Percentiles rank a stretch among this genome's conserved stretches.
Conservation (phyloP, 345 rosid species). For the Syzygium grande region DNA sequence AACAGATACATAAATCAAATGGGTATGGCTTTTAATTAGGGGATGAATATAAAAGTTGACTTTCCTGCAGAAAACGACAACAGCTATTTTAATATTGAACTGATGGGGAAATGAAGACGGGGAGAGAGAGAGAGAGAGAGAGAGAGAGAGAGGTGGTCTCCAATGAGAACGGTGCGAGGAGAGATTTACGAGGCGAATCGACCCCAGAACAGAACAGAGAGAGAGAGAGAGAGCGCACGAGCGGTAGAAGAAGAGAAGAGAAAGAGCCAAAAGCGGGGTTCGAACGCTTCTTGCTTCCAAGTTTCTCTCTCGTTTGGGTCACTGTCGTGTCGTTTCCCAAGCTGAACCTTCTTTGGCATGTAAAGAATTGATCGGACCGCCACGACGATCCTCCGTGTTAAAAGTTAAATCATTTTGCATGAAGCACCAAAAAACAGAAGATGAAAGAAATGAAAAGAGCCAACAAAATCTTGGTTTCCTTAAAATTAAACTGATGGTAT, state of each 20-base stretch:
- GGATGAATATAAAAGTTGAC: neutral
- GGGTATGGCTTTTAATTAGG: neutral
- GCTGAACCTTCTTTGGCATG: neutral
- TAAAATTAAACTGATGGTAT: neutral
- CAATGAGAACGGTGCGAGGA: neutral
- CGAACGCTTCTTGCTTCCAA: neutral
- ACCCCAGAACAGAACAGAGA: neutral
- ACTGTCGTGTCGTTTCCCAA: neutral
- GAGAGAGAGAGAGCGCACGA: neutral
- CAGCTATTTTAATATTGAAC: neutral
- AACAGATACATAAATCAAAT: neutral
- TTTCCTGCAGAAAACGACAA: neutral
- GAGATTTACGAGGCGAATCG: constrained; percentile 13
- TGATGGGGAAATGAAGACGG: neutral
- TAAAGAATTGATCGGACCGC: neutral
- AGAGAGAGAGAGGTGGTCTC: too few relatives aligned
- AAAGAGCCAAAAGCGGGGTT: neutral
- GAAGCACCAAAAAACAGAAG: neutral
- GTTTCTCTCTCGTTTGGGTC: neutral
- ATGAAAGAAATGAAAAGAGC: neutral
- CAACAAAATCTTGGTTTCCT: neutral
- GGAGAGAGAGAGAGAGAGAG: neutral
- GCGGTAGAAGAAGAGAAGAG: neutral
- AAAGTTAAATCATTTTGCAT: too few relatives aligned
- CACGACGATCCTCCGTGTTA: neutral